phyloP scores from a whole-genome alignment of 805 yeast genomes.

The Candida ponderosae region DNA sequence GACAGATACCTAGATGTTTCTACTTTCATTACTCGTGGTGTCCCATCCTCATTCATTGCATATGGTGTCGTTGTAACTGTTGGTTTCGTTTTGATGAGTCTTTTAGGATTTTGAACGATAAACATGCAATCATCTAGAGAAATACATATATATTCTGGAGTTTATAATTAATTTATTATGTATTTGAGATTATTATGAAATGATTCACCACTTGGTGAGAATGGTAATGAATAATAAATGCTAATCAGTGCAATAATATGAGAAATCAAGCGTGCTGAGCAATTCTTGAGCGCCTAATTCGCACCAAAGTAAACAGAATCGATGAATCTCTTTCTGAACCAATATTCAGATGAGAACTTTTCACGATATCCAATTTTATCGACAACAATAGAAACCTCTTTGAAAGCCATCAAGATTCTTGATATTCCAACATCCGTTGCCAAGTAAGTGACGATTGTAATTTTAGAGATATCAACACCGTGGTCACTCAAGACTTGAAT shows the following conservation, averaged over 20 bases:
- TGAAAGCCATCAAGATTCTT: conserved; percentile 65
- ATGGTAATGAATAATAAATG: too few species aligned
- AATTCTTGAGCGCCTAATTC: too few species aligned
- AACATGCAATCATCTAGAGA: too few species aligned
- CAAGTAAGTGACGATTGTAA: conserved; percentile 61
- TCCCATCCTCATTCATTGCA: conserved; percentile 75
- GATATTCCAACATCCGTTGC: conserved; percentile 76
- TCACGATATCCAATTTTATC: conserved; percentile 52
- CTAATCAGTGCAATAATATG: too few species aligned
- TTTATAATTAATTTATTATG: too few species aligned
- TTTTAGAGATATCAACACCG: conserved; percentile 51
- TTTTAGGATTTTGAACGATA: conserved; percentile 1
- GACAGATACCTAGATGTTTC: conserved; percentile 74
- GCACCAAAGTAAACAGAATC: conserved; percentile 80
- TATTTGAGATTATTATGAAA: too few species aligned
- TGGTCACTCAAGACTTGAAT: conserved; percentile 82
- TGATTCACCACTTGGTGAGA: too few species aligned
- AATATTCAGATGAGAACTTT: conserved; percentile 43
- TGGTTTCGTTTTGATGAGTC: conserved; percentile 73
- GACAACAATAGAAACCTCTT: conserved; percentile 52
- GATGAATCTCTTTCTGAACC: conserved; percentile 60
- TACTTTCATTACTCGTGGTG: conserved; percentile 84
- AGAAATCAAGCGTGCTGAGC: too few species aligned
- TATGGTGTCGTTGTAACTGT: conserved; percentile 65
- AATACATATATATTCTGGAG: too few species aligned